These are phyloP conservation scores for Dunaliella primolecta DNA, from an alignment of 139 green algal genomes.

Conservation along the genomic window DNA sequence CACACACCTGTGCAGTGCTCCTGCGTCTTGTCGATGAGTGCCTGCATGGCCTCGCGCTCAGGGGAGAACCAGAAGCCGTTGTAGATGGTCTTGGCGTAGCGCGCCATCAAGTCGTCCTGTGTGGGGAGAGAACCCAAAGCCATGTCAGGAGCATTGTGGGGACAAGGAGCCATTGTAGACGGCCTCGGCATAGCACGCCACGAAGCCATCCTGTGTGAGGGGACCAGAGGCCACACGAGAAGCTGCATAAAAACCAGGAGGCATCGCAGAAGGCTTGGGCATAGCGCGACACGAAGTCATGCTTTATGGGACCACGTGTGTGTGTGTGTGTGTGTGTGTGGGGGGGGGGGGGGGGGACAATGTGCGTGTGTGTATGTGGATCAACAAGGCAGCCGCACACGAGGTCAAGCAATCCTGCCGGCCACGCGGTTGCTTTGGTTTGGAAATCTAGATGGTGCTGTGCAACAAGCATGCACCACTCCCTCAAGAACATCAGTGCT, in stretches of 20 bases:
- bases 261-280: slow-evolving; percentile 79
- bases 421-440: too few relatives aligned
- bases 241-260: slow-evolving; percentile 75
- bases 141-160: slow-evolving; percentile 18
- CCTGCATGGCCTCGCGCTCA: slow-evolving; percentile 85
- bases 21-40: slow-evolving; percentile 82
- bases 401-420: too few relatives aligned
- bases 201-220: slow-evolving; percentile 46
- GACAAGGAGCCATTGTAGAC: slow-evolving; percentile 80
- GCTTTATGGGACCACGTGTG: too few relatives aligned
- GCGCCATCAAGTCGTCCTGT: slow-evolving; percentile 59
- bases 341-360: too few relatives aligned
- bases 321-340: too few relatives aligned
- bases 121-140: too few relatives aligned
- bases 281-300: slow-evolving; percentile 73
- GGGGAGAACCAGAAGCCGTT: slow-evolving; percentile 75
- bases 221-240: not conserved
- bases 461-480: too few relatives aligned
- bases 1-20: slow-evolving; percentile 63
- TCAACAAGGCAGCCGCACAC: too few relatives aligned
- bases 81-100: slow-evolving; percentile 85
- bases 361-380: too few relatives aligned
- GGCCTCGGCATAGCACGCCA: slow-evolving; percentile 80
- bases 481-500: too few relatives aligned
- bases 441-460: too few relatives aligned